Percentiles rank a stretch among this genome's conserved stretches.
These are phyloP conservation scores for Lipomyces sp. DNA, from an alignment of 805 yeast genomes.

Conservation along the genomic window DNA sequence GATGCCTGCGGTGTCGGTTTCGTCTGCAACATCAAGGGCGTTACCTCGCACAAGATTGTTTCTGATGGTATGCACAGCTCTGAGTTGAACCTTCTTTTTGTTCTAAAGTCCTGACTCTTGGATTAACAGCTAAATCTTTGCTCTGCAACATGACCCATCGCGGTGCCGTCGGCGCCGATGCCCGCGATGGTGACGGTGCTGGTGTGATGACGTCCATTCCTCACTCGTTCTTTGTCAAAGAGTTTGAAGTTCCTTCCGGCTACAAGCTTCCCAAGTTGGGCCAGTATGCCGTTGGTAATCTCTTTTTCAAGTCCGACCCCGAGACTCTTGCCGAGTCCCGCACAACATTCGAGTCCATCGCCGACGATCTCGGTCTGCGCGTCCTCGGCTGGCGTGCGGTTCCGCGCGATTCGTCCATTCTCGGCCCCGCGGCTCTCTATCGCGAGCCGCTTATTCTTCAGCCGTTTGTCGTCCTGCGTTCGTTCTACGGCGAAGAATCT, in stretches of 20 bases:
- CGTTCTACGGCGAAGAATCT: slow-evolving; percentile 44
- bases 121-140: slow-evolving; percentile 52
- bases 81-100: neutral
- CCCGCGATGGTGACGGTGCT: slow-evolving; percentile 98
- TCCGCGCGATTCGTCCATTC: slow-evolving; percentile 88
- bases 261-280: slow-evolving; percentile 71
- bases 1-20: slow-evolving; percentile 99
- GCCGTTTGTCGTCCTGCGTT: slow-evolving; percentile 78
- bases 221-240: slow-evolving; percentile 79
- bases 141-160: slow-evolving; percentile 98
- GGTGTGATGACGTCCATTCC: slow-evolving; percentile 93
- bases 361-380: slow-evolving; percentile 66
- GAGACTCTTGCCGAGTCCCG: slow-evolving; percentile 67
- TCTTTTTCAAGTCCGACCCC: slow-evolving; percentile 84
- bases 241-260: slow-evolving; percentile 68
- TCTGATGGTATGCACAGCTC: slow-evolving; percentile 76
- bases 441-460: slow-evolving; percentile 90
- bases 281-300: slow-evolving; percentile 92
- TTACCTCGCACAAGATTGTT: slow-evolving; percentile 83
- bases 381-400: slow-evolving; percentile 95
- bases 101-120: no score
- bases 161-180: slow-evolving; percentile 95
- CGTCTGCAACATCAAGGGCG: slow-evolving; percentile 89
- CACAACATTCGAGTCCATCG: slow-evolving; percentile 76
- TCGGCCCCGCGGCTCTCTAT: slow-evolving; percentile 91